These are phyloP conservation scores for Aspergillus heteromorphus DNA, from an alignment of 495 filamentous ascomycete genomes.

Conservation along the genomic window DNA sequence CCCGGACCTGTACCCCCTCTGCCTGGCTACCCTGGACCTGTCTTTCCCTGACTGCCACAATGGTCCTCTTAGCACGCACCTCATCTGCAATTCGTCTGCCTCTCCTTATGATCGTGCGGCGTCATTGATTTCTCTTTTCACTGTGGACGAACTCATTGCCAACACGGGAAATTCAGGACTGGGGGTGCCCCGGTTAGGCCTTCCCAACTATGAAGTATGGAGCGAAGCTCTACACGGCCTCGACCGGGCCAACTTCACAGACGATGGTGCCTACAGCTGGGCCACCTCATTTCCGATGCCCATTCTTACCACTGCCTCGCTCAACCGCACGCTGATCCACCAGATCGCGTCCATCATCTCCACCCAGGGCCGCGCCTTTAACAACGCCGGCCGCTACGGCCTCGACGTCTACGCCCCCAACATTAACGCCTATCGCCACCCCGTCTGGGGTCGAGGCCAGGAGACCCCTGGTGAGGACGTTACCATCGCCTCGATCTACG, in stretches of 20 bases:
- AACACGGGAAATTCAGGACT: constrained; percentile 50
- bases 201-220: constrained; percentile 49
- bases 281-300: constrained; percentile 60
- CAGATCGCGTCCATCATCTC: constrained; percentile 52
- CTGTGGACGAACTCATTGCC: constrained; percentile 52
- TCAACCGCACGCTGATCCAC: constrained; percentile 56
- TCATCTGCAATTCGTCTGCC: constrained; percentile 45
- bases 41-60: constrained; percentile 32
- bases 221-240: constrained; percentile 54
- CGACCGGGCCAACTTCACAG: constrained; percentile 47
- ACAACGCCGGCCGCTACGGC: constrained; percentile 52
- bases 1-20: constrained; percentile 25
- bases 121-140: constrained; percentile 37
- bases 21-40: constrained; percentile 16
- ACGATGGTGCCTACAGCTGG: constrained; percentile 48
- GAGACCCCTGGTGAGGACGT: constrained; percentile 60
- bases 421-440: constrained; percentile 62
- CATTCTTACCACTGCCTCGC: constrained; percentile 53
- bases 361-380: constrained; percentile 64
- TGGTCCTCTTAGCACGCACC: constrained; percentile 27
- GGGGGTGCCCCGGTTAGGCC: constrained; percentile 52
- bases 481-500: constrained; percentile 44
- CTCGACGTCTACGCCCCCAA: constrained; percentile 64
- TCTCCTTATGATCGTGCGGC: constrained; percentile 42
- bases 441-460: constrained; percentile 56